Conservation (phyloP, 208 protist genomes). For the Leishmania gerbilli region DNA sequence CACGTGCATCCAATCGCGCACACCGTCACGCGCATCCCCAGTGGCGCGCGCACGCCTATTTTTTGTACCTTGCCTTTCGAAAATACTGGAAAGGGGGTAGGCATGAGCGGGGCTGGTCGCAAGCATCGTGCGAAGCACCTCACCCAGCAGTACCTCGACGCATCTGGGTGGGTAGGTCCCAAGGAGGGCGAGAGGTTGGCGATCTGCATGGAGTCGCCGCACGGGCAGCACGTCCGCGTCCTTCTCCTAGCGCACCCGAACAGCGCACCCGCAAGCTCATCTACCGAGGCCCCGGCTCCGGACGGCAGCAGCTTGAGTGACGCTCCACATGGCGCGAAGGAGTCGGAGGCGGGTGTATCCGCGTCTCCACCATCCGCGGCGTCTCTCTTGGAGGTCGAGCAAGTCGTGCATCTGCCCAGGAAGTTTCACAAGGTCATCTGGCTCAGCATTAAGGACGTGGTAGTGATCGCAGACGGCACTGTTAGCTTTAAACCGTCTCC, state of each 20-base stretch:
- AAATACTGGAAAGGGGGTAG: neutral
- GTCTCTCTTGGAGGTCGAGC: slow-evolving; percentile 23
- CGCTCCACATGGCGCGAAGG: neutral
- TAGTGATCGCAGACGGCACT: slow-evolving; percentile 64
- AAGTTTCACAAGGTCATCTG: slow-evolving; percentile 92
- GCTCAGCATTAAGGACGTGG: slow-evolving; percentile 74
- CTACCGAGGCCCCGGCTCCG: neutral
- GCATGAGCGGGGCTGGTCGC: slow-evolving; percentile 78
- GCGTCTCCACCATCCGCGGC: neutral
- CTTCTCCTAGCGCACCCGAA: slow-evolving; percentile 24
- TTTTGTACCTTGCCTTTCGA: neutral
- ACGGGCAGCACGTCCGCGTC: slow-evolving; percentile 74
- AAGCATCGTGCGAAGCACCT: slow-evolving; percentile 89
- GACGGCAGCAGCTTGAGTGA: neutral
- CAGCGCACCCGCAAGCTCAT: neutral
- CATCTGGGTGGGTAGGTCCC: slow-evolving; percentile 52
- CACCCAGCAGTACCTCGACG: slow-evolving; percentile 73
- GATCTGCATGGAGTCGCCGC: slow-evolving; percentile 69
- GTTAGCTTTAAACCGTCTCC: slow-evolving; percentile 80
- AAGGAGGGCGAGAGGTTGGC: slow-evolving; percentile 56
- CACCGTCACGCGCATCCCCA: neutral
- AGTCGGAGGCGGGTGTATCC: neutral
- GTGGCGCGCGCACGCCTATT: neutral
- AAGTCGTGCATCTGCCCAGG: slow-evolving; percentile 65
- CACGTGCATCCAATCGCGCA: neutral